Percentiles rank a stretch among this genome's conserved stretches.
phyloP scores from a whole-genome alignment of 331 rosid species.

The Acacia pycnantha region DNA sequence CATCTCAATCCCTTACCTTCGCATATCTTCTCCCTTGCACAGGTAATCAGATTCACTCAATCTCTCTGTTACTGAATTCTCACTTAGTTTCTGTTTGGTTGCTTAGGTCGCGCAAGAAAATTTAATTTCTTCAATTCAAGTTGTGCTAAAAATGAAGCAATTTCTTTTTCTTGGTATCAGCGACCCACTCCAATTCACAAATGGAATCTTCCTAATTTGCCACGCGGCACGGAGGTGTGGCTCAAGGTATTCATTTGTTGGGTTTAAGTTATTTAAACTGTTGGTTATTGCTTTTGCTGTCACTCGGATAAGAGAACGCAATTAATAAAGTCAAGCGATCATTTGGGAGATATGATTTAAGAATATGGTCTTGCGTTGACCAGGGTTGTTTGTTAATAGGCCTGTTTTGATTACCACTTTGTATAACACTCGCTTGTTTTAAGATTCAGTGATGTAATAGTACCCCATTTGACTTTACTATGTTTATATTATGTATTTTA shows the following conservation, averaged over 20 bases:
- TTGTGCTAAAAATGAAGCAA: not conserved
- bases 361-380: not conserved
- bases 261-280: not conserved
- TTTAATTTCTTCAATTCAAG: not conserved
- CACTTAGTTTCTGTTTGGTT: not conserved
- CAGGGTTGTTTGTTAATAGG: not conserved
- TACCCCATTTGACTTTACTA: not conserved
- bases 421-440: not conserved
- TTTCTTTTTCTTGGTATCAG: constrained; percentile 36
- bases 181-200: constrained; percentile 93
- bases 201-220: constrained; percentile 93
- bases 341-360: not conserved
- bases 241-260: constrained; percentile 52
- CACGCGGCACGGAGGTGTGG: constrained; percentile 74
- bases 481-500: not conserved
- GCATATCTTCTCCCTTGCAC: constrained; percentile 66
- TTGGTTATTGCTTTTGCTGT: not conserved
- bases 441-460: not conserved
- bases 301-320: not conserved
- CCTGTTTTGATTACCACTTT: not conserved
- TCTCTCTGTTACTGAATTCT: not conserved
- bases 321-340: not conserved
- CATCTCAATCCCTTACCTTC: constrained; percentile 75
- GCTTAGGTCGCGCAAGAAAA: not conserved
- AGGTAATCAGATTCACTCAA: constrained; percentile 35